A percentile compares a stretch with the other conserved stretches of the same genome.
These are phyloP conservation scores for Sclerotinia glacialis DNA, from an alignment of 2,329 filamentous ascomycete genomes.

Conservation along the genomic window DNA sequence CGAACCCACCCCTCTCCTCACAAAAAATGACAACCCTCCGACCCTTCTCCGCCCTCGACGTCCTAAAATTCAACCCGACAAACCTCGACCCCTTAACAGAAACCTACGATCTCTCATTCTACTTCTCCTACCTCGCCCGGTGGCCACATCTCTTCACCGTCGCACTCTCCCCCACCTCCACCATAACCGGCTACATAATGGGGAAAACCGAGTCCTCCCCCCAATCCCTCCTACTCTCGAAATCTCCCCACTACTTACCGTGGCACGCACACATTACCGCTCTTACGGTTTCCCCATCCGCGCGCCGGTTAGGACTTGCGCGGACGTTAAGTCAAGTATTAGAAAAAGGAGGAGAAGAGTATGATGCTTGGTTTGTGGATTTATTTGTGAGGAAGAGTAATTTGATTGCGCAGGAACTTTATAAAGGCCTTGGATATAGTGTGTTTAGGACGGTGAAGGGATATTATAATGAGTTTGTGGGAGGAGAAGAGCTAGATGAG, in stretches of 20 bases:
- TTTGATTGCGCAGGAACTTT: slow-evolving; percentile 80
- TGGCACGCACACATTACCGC: slow-evolving; percentile 99
- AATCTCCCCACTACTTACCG: slow-evolving; percentile 90
- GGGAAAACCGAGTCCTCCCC: slow-evolving; percentile 92
- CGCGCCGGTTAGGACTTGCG: slow-evolving; percentile 82
- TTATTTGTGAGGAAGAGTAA: slow-evolving; percentile 91
- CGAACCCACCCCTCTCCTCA: neutral
- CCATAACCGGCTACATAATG: slow-evolving; percentile 96
- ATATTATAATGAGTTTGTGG: slow-evolving; percentile 87
- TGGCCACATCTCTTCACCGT: slow-evolving; percentile 96
- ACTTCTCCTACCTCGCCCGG: slow-evolving; percentile 90
- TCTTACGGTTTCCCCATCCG: slow-evolving; percentile 83
- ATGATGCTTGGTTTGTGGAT: slow-evolving; percentile 92
- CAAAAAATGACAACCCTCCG: slow-evolving; percentile 75
- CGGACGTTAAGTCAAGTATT: slow-evolving; percentile 77
- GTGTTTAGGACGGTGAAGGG: slow-evolving; percentile 85
- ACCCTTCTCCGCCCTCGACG: slow-evolving; percentile 77
- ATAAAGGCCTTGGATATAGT: slow-evolving; percentile 86
- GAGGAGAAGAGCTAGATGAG: slow-evolving; percentile 60
- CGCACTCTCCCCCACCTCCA: slow-evolving; percentile 79
- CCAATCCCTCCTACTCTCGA: slow-evolving; percentile 66
- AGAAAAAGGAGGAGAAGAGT: slow-evolving; percentile 76
- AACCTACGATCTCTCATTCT: slow-evolving; percentile 94
- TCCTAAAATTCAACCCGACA: slow-evolving; percentile 87
- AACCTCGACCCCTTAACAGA: slow-evolving; percentile 97